A percentile compares a stretch with the other conserved stretches of the same genome.
phyloP scores from a whole-genome alignment of 2,329 filamentous ascomycete species.

The Claviceps sp. region DNA sequence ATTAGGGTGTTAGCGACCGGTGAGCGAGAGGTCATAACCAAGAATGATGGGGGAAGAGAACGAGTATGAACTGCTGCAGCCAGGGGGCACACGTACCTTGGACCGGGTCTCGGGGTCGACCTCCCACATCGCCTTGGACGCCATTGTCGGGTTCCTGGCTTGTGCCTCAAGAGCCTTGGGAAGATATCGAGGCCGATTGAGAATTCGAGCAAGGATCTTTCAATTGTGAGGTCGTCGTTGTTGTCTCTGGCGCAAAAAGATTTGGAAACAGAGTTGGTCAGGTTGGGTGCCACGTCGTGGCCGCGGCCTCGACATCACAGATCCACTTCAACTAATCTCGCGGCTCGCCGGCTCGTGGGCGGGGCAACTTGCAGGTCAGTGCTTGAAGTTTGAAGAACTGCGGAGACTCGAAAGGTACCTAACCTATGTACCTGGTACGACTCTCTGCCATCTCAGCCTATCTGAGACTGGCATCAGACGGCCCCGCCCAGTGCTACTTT shows the following conservation, averaged over 20 bases:
- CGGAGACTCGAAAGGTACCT: neutral
- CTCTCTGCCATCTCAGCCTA: too few species aligned
- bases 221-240: neutral
- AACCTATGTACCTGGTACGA: neutral
- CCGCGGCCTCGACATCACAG: neutral
- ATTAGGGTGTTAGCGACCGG: neutral
- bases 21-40: neutral
- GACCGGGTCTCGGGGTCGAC: constrained; percentile 94
- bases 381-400: neutral
- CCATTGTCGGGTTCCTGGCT: constrained; percentile 26
- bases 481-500: too few species aligned
- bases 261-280: constrained; percentile 1
- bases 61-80: constrained; percentile 3
- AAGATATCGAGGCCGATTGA: neutral
- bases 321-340: too few species aligned
- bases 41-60: neutral
- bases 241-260: neutral
- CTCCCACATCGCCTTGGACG: constrained; percentile 86
- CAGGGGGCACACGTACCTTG: constrained; percentile 47
- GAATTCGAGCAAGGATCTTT: neutral
- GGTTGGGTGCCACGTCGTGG: neutral
- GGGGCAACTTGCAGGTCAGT: neutral
- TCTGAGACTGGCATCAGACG: too few species aligned
- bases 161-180: neutral
- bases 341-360: neutral